phyloP scores from a whole-genome alignment of 2,329 filamentous ascomycete species.

The Pseudopithomyces maydicus region DNA sequence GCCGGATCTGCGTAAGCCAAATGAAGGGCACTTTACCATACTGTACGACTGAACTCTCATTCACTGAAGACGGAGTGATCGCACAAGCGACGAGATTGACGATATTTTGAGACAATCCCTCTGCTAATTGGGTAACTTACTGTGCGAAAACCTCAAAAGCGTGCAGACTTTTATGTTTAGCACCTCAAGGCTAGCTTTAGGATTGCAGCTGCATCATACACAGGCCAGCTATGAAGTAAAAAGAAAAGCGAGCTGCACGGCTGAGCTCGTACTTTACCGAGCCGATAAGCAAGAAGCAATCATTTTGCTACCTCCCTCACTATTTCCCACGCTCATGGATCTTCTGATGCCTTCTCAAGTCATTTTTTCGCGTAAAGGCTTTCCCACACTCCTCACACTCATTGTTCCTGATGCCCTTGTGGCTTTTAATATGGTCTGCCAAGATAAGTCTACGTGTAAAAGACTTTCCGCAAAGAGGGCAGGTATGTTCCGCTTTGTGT shows the following conservation, averaged over 20 bases:
- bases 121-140: too few relatives aligned
- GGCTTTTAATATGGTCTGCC: conserved; percentile 43
- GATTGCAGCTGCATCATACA: too few relatives aligned
- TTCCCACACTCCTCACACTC: conserved; percentile 33
- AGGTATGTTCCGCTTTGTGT: conserved; percentile 32
- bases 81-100: too few relatives aligned
- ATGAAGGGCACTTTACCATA: too few relatives aligned
- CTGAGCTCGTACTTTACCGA: neutral
- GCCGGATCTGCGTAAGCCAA: too few relatives aligned
- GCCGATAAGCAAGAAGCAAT: neutral
- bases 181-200: too few relatives aligned
- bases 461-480: conserved; percentile 42
- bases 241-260: neutral
- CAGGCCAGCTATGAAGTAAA: neutral
- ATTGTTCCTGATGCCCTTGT: conserved; percentile 34
- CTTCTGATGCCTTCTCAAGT: conserved; percentile 30
- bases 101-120: too few relatives aligned
- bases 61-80: too few relatives aligned
- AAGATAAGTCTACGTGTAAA: conserved; percentile 48
- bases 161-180: too few relatives aligned
- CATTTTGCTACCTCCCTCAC: neutral
- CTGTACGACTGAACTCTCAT: too few relatives aligned
- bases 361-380: conserved; percentile 31
- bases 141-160: too few relatives aligned
- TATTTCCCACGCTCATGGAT: conserved; percentile 25